Evolutionary conservation across 2,329 filamentous ascomycete genomes (phyloP).

Genomic region (Blumeria graminis): DNA sequence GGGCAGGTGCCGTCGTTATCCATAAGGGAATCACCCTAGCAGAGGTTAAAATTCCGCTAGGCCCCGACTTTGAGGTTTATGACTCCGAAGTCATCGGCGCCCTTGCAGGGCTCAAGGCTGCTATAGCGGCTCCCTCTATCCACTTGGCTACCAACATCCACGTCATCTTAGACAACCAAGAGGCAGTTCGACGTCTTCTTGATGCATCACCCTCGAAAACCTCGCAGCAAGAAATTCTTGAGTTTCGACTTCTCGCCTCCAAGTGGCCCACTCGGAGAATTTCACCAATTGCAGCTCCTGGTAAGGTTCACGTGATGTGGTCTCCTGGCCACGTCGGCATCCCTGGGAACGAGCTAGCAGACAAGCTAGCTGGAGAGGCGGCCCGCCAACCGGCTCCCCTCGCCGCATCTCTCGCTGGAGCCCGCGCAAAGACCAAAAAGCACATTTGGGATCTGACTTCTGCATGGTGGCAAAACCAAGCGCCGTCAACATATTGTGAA

Average conservation of each 20-base stretch:
- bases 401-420: not conserved
- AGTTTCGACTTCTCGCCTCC: not conserved
- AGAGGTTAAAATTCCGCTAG: not conserved
- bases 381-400: not conserved
- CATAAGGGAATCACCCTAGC: not conserved
- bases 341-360: not conserved
- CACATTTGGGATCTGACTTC: not conserved
- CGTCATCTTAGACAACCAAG: not conserved
- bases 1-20: not conserved
- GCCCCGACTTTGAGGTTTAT: not conserved
- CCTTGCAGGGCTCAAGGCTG: not conserved
- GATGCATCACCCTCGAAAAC: not conserved
- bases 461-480: not conserved
- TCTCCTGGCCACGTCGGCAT: not conserved
- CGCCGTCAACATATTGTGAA: not conserved
- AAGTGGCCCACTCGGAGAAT: too few species aligned
- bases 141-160: not conserved
- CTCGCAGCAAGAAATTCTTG: not conserved
- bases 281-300: too few species aligned
- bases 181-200: not conserved
- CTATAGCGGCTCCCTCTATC: not conserved
- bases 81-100: not conserved
- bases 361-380: not conserved
- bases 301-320: not conserved
- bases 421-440: not conserved